Base-by-base conservation (phyloP, 139 green algal genomes). In the Chlamydomonas asymmetrica region DNA sequence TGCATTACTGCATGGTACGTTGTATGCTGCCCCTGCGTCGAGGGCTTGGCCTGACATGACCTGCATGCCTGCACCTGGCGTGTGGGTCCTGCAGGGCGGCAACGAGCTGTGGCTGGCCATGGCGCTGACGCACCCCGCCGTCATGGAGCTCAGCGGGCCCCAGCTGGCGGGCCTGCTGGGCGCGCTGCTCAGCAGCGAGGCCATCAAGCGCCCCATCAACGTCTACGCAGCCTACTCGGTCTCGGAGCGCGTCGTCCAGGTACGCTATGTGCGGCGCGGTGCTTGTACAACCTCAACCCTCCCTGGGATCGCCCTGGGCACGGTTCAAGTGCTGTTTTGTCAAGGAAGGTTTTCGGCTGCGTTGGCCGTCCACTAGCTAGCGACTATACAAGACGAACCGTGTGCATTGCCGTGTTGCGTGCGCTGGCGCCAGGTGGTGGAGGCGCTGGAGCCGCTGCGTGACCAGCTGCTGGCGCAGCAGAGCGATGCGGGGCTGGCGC, bases 91-190 rank as follows among this genome's bases (percentile, higher is more conserved):
- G 23, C 84, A 87, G 69, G 85, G 88, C 35, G 81, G 86, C 35
- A 97, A 97, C 70, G 91, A 97, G 85, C 85, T 97, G 59, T 97
- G 93, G 93, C 85, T 97, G 80, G 93, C 92, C 23, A 74, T 90
- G 54, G 90, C 85, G 31, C 82, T 97, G 27, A 93, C 85, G 13
- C 82, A 93, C 65, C 72, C 82, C 2, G 80, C 61, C 1, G 67
- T 92, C 5, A 74, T 90, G 61, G 45, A 64, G 8, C 75, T 96
- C 64, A 80, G 37, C 0, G 71, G 84, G 2, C 74, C 88, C 4
- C 72, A 89, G 76, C 87, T 97, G 70, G 91, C 88, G 6, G 90
- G 77, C 2, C 59, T 93, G 34, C 41, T 92, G 20, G 80, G 75
- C 1, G 81, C 85, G 1, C 79, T 97, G 56, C 66, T 93, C 23